A percentile compares a stretch with the other conserved stretches of the same genome.
phyloP scores from a whole-genome alignment of 148 eudicot genomes.

The Heliosperma pusillum region DNA sequence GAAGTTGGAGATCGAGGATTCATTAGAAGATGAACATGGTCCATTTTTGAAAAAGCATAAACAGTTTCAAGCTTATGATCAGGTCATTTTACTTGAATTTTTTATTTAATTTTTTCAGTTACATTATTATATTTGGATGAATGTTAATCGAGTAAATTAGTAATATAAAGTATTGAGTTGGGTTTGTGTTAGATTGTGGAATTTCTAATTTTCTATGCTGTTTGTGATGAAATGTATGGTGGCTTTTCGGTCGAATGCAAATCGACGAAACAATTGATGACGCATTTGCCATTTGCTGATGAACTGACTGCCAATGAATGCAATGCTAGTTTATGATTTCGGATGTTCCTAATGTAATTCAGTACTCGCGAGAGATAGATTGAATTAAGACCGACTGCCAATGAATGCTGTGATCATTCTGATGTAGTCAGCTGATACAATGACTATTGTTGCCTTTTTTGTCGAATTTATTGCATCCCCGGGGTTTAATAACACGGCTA shows the following conservation, averaged over 20 bases:
- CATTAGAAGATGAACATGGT: slow-evolving; percentile 37
- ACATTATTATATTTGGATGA: neutral
- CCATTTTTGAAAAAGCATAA: slow-evolving; percentile 41
- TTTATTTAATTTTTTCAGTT: neutral
- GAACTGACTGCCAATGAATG: neutral
- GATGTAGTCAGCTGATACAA: neutral
- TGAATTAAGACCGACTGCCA: too few relatives aligned
- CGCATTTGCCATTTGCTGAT: neutral
- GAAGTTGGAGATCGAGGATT: slow-evolving; percentile 45
- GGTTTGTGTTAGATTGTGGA: too few relatives aligned
- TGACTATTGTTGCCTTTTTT: neutral
- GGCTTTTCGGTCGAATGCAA: too few relatives aligned
- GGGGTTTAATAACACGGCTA: neutral
- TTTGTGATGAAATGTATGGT: too few relatives aligned
- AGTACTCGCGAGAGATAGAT: too few relatives aligned
- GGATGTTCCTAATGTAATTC: too few relatives aligned
- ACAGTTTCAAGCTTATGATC: slow-evolving; percentile 25
- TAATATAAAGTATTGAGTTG: neutral
- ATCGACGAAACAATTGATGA: neutral
- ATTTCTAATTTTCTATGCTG: too few relatives aligned
- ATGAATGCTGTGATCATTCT: neutral
- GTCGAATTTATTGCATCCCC: neutral
- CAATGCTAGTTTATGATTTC: too few relatives aligned
- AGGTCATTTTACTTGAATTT: slow-evolving; percentile 20
- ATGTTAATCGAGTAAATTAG: neutral